Evolutionary conservation across 2,329 filamentous ascomycete species (phyloP).

Genomic region (Hypoxylon sp.): DNA sequence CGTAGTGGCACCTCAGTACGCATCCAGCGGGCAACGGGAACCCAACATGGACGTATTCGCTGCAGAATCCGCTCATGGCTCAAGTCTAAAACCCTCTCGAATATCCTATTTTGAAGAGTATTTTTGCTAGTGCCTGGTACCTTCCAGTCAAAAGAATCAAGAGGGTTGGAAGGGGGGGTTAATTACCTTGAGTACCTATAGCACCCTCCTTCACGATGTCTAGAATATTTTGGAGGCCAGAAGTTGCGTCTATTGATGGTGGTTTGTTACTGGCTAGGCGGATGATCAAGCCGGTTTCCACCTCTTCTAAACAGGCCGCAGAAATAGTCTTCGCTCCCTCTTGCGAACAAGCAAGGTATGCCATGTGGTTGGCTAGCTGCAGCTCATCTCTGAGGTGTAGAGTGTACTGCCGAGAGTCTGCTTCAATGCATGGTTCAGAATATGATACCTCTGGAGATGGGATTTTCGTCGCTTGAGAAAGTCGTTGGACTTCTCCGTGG

Average conservation of each 20-base stretch:
- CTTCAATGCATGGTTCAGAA: not conserved
- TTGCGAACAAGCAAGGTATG: not conserved
- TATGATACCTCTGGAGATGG: not conserved
- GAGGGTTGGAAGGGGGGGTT: too few relatives aligned
- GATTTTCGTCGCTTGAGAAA: not conserved
- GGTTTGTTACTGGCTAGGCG: not conserved
- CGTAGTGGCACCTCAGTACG: not conserved
- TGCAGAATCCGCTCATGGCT: not conserved
- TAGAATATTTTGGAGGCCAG: not conserved
- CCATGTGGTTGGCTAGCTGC: not conserved
- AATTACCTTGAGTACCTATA: too few relatives aligned
- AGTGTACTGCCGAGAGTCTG: not conserved
- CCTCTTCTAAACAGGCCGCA: not conserved
- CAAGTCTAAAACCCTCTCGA: not conserved
- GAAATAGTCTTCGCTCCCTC: not conserved
- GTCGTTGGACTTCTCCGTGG: not conserved
- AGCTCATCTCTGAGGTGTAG: not conserved
- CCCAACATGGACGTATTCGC: too few relatives aligned
- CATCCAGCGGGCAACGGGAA: too few relatives aligned
- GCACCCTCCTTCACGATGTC: not conserved
- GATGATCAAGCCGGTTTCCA: not conserved
- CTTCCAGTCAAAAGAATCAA: too few relatives aligned
- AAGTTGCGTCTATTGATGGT: not conserved
- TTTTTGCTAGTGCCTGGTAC: too few relatives aligned
- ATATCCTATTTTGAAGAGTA: not conserved